phyloP scores from a whole-genome alignment of 441 rosid genomes.

The Pelargonium citronellum region DNA sequence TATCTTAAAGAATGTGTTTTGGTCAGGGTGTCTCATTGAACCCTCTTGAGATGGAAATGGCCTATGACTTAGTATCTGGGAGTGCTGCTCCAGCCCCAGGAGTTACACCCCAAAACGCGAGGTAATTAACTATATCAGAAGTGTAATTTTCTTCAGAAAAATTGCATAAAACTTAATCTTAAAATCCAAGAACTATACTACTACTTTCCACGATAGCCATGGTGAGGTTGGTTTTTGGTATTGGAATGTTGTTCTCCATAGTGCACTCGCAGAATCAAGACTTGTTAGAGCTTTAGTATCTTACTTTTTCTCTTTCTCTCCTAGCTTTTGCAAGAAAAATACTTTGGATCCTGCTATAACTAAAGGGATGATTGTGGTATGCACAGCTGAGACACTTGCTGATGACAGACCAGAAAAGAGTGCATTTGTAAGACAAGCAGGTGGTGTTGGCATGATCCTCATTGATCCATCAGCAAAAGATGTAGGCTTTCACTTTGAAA shows the following conservation, averaged over 20 bases:
- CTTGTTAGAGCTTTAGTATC: neutral
- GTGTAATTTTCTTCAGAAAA: too few relatives aligned
- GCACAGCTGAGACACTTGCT: constrained; percentile 25
- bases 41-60: constrained; percentile 36
- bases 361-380: constrained; percentile 43
- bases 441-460: constrained; percentile 45
- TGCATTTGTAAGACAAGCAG: constrained; percentile 29
- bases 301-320: neutral
- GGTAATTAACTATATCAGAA: constrained; percentile 27
- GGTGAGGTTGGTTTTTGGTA: too few relatives aligned
- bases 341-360: constrained; percentile 33
- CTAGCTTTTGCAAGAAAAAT: constrained; percentile 45
- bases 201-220: too few relatives aligned
- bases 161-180: too few relatives aligned
- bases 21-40: constrained; percentile 42
- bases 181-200: too few relatives aligned
- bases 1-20: too few relatives aligned
- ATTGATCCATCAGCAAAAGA: constrained; percentile 30
- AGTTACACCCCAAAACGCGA: constrained; percentile 37
- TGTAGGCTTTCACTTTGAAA: constrained; percentile 35
- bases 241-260: too few relatives aligned
- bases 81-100: constrained; percentile 43
- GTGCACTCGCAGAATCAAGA: neutral
- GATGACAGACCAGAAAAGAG: constrained; percentile 32
- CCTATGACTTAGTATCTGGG: constrained; percentile 31